phyloP scores from a whole-genome alignment of 2,329 filamentous ascomycete genomes.

The Fusarium circinatum region DNA sequence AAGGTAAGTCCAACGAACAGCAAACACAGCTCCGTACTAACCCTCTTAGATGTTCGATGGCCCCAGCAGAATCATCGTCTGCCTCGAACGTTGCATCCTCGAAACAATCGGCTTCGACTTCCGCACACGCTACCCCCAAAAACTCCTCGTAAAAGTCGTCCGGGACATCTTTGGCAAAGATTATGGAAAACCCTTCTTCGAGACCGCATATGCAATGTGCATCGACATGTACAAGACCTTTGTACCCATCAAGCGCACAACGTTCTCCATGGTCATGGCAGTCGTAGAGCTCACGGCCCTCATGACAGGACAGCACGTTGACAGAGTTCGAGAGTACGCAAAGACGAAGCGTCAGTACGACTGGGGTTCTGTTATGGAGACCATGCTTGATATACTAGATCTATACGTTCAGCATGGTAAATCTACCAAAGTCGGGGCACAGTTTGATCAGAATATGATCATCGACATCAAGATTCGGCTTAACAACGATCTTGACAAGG shows the following conservation, averaged over 20 bases:
- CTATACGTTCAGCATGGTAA: constrained; percentile 87
- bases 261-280: constrained; percentile 84
- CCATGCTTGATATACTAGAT: constrained; percentile 88
- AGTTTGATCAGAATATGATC: constrained; percentile 79
- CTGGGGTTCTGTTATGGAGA: constrained; percentile 71
- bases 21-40: background rate
- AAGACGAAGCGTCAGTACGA: constrained; percentile 58
- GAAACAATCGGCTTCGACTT: constrained; percentile 96
- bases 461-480: constrained; percentile 87
- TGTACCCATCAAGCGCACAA: constrained; percentile 88
- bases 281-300: constrained; percentile 83
- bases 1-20: constrained; percentile 63
- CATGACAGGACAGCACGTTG: constrained; percentile 62
- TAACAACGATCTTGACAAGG: constrained; percentile 80
- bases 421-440: constrained; percentile 77
- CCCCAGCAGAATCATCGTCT: constrained; percentile 83
- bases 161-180: constrained; percentile 62
- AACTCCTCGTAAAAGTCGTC: constrained; percentile 82
- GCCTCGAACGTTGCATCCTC: constrained; percentile 90
- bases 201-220: constrained; percentile 81
- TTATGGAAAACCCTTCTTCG: constrained; percentile 65
- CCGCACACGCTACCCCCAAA: constrained; percentile 86
- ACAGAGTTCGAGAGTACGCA: constrained; percentile 61
- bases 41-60: constrained; percentile 76
- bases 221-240: constrained; percentile 95